A percentile compares a stretch with the other conserved stretches of the same genome.
These are phyloP conservation scores for Alternaria viburni DNA, from an alignment of 2,329 filamentous ascomycete genomes.

Conservation along the genomic window DNA sequence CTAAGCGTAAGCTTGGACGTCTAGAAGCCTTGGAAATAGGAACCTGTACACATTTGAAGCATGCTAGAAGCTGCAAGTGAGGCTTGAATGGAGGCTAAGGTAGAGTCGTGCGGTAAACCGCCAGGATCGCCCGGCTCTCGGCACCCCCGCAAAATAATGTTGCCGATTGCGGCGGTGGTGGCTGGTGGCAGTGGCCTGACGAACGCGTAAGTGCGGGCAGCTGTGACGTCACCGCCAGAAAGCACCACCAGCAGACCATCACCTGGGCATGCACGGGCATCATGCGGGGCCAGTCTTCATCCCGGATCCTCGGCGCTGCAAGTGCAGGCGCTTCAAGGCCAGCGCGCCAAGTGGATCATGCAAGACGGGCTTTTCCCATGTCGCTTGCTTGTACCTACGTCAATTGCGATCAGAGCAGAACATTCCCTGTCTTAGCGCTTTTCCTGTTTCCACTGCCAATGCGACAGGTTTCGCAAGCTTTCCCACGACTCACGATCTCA, in stretches of 20 bases:
- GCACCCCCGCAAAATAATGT: slow-evolving; percentile 23
- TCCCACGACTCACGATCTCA: not conserved
- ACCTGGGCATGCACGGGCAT: not conserved
- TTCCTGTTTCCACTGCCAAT: slow-evolving; percentile 18
- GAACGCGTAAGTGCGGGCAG: slow-evolving; percentile 9
- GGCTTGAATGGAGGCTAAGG: not conserved
- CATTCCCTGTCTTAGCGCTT: slow-evolving; percentile 13
- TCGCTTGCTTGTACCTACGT: slow-evolving; percentile 26
- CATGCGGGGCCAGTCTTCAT: not conserved
- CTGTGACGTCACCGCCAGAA: slow-evolving; percentile 27
- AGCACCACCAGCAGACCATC: slow-evolving; percentile 11
- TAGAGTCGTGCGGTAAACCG: not conserved
- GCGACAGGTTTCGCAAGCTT: not conserved
- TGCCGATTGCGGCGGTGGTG: slow-evolving; percentile 12
- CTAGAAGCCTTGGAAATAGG: not conserved
- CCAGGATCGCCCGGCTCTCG: slow-evolving; percentile 1
- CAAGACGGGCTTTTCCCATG: slow-evolving; percentile 11
- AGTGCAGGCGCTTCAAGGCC: slow-evolving; percentile 17
- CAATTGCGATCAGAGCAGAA: slow-evolving; percentile 25
- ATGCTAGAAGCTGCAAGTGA: not conserved
- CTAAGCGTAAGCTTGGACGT: not conserved
- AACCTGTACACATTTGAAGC: not conserved
- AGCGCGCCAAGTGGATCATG: slow-evolving; percentile 22
- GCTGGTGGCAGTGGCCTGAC: slow-evolving; percentile 18
- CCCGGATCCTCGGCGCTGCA: slow-evolving; percentile 25